These are phyloP conservation scores for Fusarium sacchari DNA, from an alignment of 2,329 filamentous ascomycete species.

Conservation along the genomic window DNA sequence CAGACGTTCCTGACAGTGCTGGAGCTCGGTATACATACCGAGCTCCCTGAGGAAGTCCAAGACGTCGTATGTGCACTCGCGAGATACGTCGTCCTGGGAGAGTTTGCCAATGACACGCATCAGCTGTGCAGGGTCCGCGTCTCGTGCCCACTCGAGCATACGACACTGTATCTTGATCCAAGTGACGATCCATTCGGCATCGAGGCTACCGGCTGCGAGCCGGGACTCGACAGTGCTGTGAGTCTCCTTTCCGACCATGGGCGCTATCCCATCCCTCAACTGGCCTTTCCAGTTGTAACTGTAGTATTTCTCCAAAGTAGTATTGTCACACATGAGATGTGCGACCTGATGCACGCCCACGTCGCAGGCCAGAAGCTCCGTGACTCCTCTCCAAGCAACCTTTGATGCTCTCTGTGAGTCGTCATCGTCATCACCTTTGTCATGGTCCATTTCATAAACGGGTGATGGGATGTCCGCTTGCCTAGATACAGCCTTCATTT, in stretches of 20 bases:
- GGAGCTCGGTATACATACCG: slow-evolving; percentile 46
- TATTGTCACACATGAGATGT: slow-evolving; percentile 20
- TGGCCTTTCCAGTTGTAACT: slow-evolving; percentile 40
- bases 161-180: slow-evolving; percentile 51
- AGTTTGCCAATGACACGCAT: slow-evolving; percentile 43
- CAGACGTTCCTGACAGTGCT: slow-evolving; percentile 41
- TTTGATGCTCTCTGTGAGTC: background rate
- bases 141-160: slow-evolving; percentile 42
- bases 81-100: slow-evolving; percentile 7
- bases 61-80: slow-evolving; percentile 46
- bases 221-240: slow-evolving; percentile 51
- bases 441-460: background rate
- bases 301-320: background rate
- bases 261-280: background rate
- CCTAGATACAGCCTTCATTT: background rate
- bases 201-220: slow-evolving; percentile 48
- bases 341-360: slow-evolving; percentile 38
- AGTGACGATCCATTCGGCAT: slow-evolving; percentile 46
- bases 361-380: slow-evolving; percentile 39
- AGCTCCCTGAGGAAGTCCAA: slow-evolving; percentile 50
- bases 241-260: background rate
- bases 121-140: slow-evolving; percentile 45
- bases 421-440: background rate
- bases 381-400: slow-evolving; percentile 37
- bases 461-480: background rate